These are phyloP conservation scores for Guadua angustifolia DNA, from an alignment of 176 grass and related monocot species.

Conservation along the genomic window DNA sequence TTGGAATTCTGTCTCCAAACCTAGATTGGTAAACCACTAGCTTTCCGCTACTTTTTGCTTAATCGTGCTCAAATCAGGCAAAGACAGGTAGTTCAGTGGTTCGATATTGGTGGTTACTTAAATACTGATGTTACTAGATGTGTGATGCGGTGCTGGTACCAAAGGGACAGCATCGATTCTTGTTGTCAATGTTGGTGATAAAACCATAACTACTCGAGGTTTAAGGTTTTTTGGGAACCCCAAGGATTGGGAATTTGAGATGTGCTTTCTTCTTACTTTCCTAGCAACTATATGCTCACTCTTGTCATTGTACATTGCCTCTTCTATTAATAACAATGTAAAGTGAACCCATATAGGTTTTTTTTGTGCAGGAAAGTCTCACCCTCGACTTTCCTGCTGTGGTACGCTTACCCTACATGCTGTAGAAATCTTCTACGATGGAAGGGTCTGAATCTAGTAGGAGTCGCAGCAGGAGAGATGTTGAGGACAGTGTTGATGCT, in stretches of 20 bases:
- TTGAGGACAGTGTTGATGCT: conserved; percentile 43
- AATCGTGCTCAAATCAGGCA: neutral
- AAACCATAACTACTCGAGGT: neutral
- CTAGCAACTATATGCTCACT: neutral
- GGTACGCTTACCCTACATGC: neutral
- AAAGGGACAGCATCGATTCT: neutral
- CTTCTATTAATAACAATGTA: neutral
- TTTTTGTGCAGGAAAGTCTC: neutral
- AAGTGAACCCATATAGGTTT: neutral
- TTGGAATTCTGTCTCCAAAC: neutral
- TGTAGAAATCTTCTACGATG: conserved; percentile 13
- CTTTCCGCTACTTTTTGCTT: neutral
- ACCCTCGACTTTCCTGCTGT: neutral
- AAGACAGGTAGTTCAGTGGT: neutral
- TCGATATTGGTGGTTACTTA: neutral
- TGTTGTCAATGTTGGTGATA: neutral
- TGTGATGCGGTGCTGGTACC: neutral
- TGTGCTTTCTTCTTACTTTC: neutral
- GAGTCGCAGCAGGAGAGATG: conserved; percentile 49
- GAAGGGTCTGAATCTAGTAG: conserved; percentile 41
- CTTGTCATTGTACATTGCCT: neutral
- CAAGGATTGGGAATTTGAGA: neutral
- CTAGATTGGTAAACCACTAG: neutral
- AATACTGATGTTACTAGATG: neutral
- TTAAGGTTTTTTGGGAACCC: neutral